Evolutionary conservation across 192 early-diverging fungal species (phyloP).

Genomic region (Linnemannia hyalina): DNA sequence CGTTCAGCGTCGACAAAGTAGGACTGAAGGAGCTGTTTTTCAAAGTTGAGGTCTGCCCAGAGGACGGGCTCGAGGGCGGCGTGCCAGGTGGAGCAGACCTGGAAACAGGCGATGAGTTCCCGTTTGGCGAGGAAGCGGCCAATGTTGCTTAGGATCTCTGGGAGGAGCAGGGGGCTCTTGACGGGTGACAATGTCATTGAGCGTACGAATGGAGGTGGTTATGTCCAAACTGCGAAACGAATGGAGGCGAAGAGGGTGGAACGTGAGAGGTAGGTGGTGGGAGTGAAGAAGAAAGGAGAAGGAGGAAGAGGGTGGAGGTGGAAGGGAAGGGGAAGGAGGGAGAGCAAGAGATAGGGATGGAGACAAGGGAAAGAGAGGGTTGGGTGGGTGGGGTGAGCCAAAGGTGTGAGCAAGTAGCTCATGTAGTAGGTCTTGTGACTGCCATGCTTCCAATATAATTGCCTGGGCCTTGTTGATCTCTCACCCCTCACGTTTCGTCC

Average conservation of each 20-base stretch:
- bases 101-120: constrained; percentile 6
- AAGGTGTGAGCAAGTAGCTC: not conserved
- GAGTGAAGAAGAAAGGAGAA: not conserved
- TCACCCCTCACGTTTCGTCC: not conserved
- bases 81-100: constrained; percentile 5
- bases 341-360: not conserved
- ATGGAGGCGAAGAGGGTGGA: no score
- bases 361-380: not conserved
- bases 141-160: constrained; percentile 3
- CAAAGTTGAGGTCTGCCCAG: constrained; percentile 9
- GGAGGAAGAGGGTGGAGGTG: not conserved
- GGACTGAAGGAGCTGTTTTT: not conserved
- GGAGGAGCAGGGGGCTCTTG: constrained; percentile 3
- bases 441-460: not conserved
- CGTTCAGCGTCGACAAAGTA: constrained; percentile 14
- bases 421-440: not conserved
- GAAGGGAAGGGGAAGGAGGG: not conserved
- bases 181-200: constrained; percentile 7
- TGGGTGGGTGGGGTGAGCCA: not conserved
- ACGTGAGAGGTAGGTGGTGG: no score
- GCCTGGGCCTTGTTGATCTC: not conserved
- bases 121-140: constrained; percentile 7
- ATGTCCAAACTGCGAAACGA: no score
- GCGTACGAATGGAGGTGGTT: not conserved
- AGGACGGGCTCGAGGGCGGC: not conserved